Base-by-base conservation (phyloP, 345 rosid species). In the Trapa incisa region DNA sequence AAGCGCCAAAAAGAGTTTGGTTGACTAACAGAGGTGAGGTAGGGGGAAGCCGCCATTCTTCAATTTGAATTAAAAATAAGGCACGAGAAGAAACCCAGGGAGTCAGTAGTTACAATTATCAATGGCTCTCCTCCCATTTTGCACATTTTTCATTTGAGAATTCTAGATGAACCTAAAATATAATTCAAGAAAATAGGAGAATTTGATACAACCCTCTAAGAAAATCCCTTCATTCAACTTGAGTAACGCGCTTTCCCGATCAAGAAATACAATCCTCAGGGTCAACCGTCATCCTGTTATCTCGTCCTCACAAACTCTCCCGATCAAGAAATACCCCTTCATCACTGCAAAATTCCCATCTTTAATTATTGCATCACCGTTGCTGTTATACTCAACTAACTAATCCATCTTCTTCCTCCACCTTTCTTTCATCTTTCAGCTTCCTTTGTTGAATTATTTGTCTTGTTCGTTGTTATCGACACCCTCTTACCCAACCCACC, bases 191-290 rank as follows among this genome's bases (percentile, higher is more conserved):
- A 53, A 5, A 15, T 54, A 1, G 9, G 60, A 54, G 29, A n/a
- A 54, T 54, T 54, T 54, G 33, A 22, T 29, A 10, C 5, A 42
- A 8, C 10, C 75, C 73, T 66, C 76, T 65, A 38, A 63, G 66
- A n/a, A n/a, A n/a, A n/a, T n/a, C n/a, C n/a, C 61, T 74, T 77
- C 65, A 73, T 63, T 68, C 60, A 33, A 15, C 57, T 66, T 66
- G 61, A 50, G 53, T 50, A 37, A 67, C 63, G 70, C 70, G 70
- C 17, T 37, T 67, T 13, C 22, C 39, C 43, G 29, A 22, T 22
- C 29, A 22, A 22, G 29, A 22, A 22, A 22, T 22, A 22, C 29
- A 22, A 22, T 22, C 37, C 7, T 67, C 32, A 9, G 39, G 39
- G 70, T 67, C 70, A 67, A 52, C 16, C 45, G 32, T 32, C 47